These are phyloP conservation scores for Voacanga thouarsii DNA, from an alignment of 257 asterid genomes.

Conservation along the genomic window DNA sequence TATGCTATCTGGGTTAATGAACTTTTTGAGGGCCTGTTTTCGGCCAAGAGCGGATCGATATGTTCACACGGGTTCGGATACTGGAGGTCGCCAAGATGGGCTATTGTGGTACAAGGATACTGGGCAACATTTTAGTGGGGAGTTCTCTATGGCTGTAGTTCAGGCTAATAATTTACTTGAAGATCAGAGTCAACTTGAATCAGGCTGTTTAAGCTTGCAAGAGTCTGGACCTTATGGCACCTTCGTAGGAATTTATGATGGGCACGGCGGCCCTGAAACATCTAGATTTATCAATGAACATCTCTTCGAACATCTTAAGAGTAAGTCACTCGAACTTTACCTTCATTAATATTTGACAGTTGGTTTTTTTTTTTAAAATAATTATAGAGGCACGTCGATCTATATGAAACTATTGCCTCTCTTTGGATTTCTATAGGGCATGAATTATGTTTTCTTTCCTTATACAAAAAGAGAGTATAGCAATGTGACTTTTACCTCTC, in stretches of 20 bases:
- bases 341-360: background rate
- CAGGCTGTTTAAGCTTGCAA: conserved; percentile 54
- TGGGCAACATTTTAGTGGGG: conserved; percentile 65
- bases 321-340: conserved; percentile 33
- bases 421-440: background rate
- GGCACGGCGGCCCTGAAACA: conserved; percentile 80
- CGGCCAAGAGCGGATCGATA: conserved; percentile 48
- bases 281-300: conserved; percentile 58
- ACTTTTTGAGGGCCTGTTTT: conserved; percentile 61
- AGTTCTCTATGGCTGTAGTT: conserved; percentile 80
- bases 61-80: conserved; percentile 47
- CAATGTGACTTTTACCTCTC: background rate
- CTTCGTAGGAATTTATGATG: conserved; percentile 67
- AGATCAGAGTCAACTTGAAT: conserved; percentile 73
- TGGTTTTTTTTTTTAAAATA: background rate
- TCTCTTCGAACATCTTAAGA: conserved; percentile 63
- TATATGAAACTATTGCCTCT: background rate
- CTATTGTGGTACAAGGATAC: conserved; percentile 70
- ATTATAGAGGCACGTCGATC: background rate
- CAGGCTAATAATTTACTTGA: conserved; percentile 71
- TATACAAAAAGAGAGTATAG: background rate
- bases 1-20: conserved; percentile 61
- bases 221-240: conserved; percentile 70
- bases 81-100: conserved; percentile 61
- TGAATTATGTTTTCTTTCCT: background rate